Evolutionary conservation across 139 green algal genomes (phyloP).

Genomic region (Microglena sp.): DNA sequence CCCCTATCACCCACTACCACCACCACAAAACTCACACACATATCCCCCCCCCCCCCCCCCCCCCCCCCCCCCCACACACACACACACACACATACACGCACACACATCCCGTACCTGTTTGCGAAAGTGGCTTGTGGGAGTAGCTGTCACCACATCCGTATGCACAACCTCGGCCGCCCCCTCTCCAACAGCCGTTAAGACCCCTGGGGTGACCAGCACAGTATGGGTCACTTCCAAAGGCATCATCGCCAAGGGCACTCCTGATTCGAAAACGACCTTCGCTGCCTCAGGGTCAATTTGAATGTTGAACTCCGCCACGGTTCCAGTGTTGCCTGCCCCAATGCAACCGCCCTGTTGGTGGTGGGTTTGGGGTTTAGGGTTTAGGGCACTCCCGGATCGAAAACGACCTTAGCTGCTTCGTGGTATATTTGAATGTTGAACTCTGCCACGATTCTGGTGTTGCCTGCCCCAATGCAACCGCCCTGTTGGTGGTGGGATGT

Average conservation of each 20-base stretch:
- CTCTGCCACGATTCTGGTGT: constrained; percentile 59
- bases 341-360: not conserved
- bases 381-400: constrained; percentile 53
- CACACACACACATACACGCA: too few relatives aligned
- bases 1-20: too few relatives aligned
- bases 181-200: constrained; percentile 39
- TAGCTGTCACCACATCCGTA: too few relatives aligned
- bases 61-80: too few relatives aligned
- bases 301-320: constrained; percentile 77
- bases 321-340: constrained; percentile 36
- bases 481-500: not conserved
- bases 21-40: too few relatives aligned
- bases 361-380: not conserved
- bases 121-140: too few relatives aligned
- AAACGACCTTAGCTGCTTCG: constrained; percentile 50
- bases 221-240: constrained; percentile 90
- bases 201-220: constrained; percentile 61
- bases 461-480: too few relatives aligned
- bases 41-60: too few relatives aligned
- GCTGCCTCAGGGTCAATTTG: constrained; percentile 46
- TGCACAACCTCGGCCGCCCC: too few relatives aligned
- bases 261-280: constrained; percentile 64
- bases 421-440: constrained; percentile 72
- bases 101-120: too few relatives aligned
- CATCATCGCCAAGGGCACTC: constrained; percentile 76